Percentiles rank a stretch among this genome's conserved stretches.
Evolutionary conservation across 148 eudicot species (phyloP).

Genomic region (Camellia sinensis): DNA sequence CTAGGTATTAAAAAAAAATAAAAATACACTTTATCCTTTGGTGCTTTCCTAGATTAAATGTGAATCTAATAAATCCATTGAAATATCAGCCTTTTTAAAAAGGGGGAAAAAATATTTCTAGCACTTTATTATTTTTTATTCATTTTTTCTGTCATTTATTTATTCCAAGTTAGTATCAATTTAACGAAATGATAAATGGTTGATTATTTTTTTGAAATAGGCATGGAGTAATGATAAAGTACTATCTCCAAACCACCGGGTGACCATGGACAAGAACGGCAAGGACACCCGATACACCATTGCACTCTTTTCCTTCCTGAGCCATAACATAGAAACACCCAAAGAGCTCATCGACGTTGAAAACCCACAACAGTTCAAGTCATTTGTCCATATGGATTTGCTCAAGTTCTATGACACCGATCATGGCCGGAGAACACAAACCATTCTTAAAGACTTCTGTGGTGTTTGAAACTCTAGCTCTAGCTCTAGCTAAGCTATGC

Average conservation of each 20-base stretch:
- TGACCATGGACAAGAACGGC: constrained; percentile 27
- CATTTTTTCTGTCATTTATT: background rate
- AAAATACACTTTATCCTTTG: background rate
- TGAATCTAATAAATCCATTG: background rate
- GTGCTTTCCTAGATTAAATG: background rate
- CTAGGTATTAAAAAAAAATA: no score
- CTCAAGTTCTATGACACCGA: constrained; percentile 40
- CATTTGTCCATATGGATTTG: constrained; percentile 42
- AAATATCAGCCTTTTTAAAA: background rate
- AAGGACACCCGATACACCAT: constrained; percentile 34
- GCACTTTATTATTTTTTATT: background rate
- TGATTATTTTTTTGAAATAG: constrained; percentile 15
- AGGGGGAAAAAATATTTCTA: background rate
- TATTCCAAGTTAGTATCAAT: no score
- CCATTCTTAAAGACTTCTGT: constrained; percentile 37
- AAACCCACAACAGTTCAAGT: constrained; percentile 32
- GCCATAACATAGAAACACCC: constrained; percentile 29
- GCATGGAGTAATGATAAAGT: constrained; percentile 47
- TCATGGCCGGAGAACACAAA: constrained; percentile 33
- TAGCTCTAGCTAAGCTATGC: no score
- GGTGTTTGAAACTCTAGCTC: constrained; percentile 24
- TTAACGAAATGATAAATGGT: background rate
- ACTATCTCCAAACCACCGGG: constrained; percentile 42
- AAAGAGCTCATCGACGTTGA: constrained; percentile 38
- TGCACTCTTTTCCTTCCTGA: constrained; percentile 37